Conservation (phyloP, 768 basidiomycete genomes). For the Ramaria sp. region DNA sequence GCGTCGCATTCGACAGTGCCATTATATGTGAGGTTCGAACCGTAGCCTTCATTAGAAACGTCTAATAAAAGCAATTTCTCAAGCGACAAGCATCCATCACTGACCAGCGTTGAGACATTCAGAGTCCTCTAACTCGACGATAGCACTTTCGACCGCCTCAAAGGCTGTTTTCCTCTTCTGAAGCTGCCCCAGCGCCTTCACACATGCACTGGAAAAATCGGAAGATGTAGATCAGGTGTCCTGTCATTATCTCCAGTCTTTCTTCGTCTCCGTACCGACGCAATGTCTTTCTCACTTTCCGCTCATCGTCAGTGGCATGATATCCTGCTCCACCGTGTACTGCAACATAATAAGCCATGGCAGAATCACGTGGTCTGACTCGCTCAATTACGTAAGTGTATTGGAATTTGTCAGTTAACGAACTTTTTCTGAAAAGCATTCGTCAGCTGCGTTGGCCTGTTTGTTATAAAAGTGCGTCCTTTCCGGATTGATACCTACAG, state of each 20-base stretch:
- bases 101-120: slow-evolving; percentile 59
- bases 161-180: slow-evolving; percentile 22
- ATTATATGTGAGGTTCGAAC: slow-evolving; percentile 68
- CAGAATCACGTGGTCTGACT: not conserved
- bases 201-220: slow-evolving; percentile 38
- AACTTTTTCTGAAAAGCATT: not conserved
- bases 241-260: not conserved
- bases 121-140: slow-evolving; percentile 55
- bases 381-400: not conserved
- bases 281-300: slow-evolving; percentile 43
- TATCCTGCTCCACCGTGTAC: slow-evolving; percentile 75
- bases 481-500: not conserved
- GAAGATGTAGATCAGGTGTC: not conserved
- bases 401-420: not conserved
- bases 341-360: slow-evolving; percentile 27
- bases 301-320: slow-evolving; percentile 40
- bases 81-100: slow-evolving; percentile 6
- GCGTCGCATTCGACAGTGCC: slow-evolving; percentile 80
- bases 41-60: slow-evolving; percentile 39
- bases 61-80: not conserved
- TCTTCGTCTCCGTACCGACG: slow-evolving; percentile 31
- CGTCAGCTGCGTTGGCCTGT: not conserved
- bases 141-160: slow-evolving; percentile 41
- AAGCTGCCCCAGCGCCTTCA: slow-evolving; percentile 25
- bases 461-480: not conserved